Percentiles rank a stretch among this genome's conserved stretches.
phyloP scores from a whole-genome alignment of 1,284 basidiomycete genomes.

The Apiotrichum montevideense region DNA sequence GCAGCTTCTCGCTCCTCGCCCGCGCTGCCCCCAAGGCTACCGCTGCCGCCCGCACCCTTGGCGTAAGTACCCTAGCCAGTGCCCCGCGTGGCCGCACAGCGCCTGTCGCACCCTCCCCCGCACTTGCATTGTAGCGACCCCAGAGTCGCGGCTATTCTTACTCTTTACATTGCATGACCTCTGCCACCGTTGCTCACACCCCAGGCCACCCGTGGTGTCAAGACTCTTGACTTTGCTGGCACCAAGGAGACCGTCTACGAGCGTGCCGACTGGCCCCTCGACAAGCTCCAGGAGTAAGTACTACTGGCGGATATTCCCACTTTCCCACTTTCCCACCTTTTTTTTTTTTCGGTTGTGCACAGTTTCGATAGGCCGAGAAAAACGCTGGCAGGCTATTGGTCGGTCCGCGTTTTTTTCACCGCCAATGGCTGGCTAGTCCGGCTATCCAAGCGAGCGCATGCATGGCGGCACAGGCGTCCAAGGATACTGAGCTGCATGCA shows the following conservation, averaged over 20 bases:
- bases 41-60: conserved; percentile 40
- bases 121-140: background rate
- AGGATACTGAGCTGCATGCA: too few species aligned
- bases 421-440: too few species aligned
- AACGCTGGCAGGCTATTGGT: background rate
- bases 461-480: too few species aligned
- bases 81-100: too few species aligned
- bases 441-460: too few species aligned
- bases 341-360: background rate
- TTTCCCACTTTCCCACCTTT: background rate
- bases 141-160: too few species aligned
- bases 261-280: conserved; percentile 94
- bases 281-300: conserved; percentile 82
- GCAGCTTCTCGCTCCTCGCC: conserved; percentile 70
- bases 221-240: conserved; percentile 97
- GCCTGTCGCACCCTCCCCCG: background rate
- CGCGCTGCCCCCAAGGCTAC: conserved; percentile 49
- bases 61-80: conserved; percentile 25
- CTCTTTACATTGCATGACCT: too few species aligned
- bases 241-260: conserved; percentile 95
- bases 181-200: conserved; percentile 1
- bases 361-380: background rate
- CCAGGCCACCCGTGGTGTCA: conserved; percentile 65
- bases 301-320: background rate
- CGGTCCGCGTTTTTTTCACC: background rate